These are phyloP conservation scores for Rhizopus arrhizus DNA, from an alignment of 371 early-diverging fungal genomes.

Conservation along the genomic window DNA sequence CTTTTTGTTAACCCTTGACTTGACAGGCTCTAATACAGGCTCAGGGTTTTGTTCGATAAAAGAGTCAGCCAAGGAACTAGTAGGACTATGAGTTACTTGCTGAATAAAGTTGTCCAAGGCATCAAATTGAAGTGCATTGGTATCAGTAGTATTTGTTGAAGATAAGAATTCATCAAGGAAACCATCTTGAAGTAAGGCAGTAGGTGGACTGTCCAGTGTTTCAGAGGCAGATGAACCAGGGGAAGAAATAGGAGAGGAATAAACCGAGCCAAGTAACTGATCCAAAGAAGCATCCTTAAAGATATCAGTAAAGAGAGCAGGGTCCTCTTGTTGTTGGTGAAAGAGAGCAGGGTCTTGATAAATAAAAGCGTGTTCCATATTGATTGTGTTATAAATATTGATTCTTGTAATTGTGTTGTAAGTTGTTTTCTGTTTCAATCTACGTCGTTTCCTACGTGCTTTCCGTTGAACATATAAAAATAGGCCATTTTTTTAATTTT, in stretches of 20 bases:
- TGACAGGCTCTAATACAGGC: slow-evolving; percentile 7
- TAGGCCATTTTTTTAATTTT: slow-evolving; percentile 35
- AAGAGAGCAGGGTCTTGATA: slow-evolving; percentile 28
- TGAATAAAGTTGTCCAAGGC: slow-evolving; percentile 28
- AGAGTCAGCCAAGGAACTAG: too few relatives aligned
- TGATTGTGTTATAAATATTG: neutral
- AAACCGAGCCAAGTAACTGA: slow-evolving; percentile 20
- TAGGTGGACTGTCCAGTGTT: slow-evolving; percentile 28
- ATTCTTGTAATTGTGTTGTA: neutral
- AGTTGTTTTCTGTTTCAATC: slow-evolving; percentile 34
- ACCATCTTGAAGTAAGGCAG: slow-evolving; percentile 26
- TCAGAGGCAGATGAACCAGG: slow-evolving; percentile 28
- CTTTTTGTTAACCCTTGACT: slow-evolving; percentile 25
- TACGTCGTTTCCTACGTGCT: slow-evolving; percentile 52
- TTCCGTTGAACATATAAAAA: slow-evolving; percentile 48
- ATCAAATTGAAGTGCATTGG: slow-evolving; percentile 25
- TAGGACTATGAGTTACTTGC: neutral
- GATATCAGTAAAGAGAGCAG: slow-evolving; percentile 27
- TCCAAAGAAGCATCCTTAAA: slow-evolving; percentile 32
- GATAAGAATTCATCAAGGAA: slow-evolving; percentile 30
- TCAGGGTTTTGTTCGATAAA: neutral
- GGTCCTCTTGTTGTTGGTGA: slow-evolving; percentile 15
- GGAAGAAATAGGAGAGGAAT: slow-evolving; percentile 25
- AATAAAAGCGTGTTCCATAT: slow-evolving; percentile 9
- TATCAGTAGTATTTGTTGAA: slow-evolving; percentile 1